Conservation (phyloP, 1,139 yeast species). For the Protomyces gravidus region DNA sequence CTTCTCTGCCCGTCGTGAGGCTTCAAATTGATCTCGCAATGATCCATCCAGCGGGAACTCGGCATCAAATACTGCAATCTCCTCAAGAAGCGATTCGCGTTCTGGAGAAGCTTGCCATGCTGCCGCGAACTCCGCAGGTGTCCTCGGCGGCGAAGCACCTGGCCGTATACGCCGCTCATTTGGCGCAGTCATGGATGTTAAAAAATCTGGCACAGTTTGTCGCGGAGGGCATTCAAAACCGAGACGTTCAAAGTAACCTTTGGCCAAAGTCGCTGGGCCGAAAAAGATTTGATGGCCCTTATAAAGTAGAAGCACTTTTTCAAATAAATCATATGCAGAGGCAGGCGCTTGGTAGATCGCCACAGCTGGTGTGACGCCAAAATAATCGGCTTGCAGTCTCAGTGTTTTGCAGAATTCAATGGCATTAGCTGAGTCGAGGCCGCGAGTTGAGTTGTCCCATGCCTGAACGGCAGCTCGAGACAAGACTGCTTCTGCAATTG, state of each 20-base stretch:
- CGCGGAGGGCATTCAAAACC: slow-evolving; percentile 68
- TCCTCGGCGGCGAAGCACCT: slow-evolving; percentile 62
- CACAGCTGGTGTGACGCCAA: slow-evolving; percentile 59
- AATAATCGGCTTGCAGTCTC: slow-evolving; percentile 55
- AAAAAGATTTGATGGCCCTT: slow-evolving; percentile 72
- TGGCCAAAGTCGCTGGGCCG: slow-evolving; percentile 61
- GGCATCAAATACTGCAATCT: slow-evolving; percentile 44
- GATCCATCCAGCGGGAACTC: slow-evolving; percentile 30
- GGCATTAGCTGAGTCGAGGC: slow-evolving; percentile 56
- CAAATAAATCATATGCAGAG: slow-evolving; percentile 60
- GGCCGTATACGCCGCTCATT: slow-evolving; percentile 44
- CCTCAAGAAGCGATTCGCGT: slow-evolving; percentile 44
- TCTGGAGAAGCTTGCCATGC: slow-evolving; percentile 62
- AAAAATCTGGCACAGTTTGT: slow-evolving; percentile 76
- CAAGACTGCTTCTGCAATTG: slow-evolving; percentile 59
- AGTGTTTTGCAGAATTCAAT: slow-evolving; percentile 68
- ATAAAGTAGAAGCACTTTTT: slow-evolving; percentile 66
- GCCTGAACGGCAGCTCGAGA: slow-evolving; percentile 61
- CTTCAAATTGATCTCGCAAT: not conserved
- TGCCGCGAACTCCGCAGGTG: slow-evolving; percentile 62
- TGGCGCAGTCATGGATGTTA: slow-evolving; percentile 53
- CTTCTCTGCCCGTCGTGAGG: slow-evolving; percentile 37
- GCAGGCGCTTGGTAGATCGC: slow-evolving; percentile 77
- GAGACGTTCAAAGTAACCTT: slow-evolving; percentile 56
- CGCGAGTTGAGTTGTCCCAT: slow-evolving; percentile 74